Evolutionary conservation across 2,329 filamentous ascomycete species (phyloP).

Genomic region (Cladophialophora exuberans): DNA sequence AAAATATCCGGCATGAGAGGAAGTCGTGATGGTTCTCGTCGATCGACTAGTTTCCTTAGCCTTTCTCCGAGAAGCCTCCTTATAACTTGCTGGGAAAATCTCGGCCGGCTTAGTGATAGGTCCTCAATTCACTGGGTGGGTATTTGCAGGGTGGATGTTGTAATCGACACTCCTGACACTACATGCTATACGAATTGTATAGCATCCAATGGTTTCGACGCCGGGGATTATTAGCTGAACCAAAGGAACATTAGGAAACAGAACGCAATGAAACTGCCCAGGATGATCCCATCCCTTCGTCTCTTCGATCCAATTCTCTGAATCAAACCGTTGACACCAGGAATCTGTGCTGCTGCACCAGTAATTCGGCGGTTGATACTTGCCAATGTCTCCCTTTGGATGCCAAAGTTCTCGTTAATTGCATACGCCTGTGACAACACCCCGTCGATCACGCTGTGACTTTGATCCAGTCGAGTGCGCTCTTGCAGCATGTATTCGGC

Average conservation of each 20-base stretch:
- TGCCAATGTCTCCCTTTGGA: constrained; percentile 84
- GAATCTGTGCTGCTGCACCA: constrained; percentile 84
- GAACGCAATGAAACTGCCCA: constrained; percentile 87
- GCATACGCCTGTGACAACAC: constrained; percentile 96
- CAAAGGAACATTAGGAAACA: constrained; percentile 85
- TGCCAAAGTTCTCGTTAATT: constrained; percentile 85
- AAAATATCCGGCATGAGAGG: too few relatives aligned
- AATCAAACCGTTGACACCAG: constrained; percentile 90
- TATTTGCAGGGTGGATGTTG: too few relatives aligned
- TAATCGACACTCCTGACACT: too few relatives aligned
- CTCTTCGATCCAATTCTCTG: constrained; percentile 92
- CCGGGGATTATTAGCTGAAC: constrained; percentile 18
- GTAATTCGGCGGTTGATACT: constrained; percentile 92
- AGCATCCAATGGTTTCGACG: too few relatives aligned
- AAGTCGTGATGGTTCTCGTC: too few relatives aligned
- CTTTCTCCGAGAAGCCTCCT: too few relatives aligned
- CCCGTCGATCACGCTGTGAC: constrained; percentile 83
- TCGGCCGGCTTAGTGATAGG: too few relatives aligned
- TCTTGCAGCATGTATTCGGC: constrained; percentile 98
- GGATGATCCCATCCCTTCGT: constrained; percentile 89
- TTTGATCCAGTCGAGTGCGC: constrained; percentile 81
- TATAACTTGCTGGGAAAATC: too few relatives aligned
- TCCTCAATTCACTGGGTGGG: too few relatives aligned
- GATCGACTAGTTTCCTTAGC: too few relatives aligned
- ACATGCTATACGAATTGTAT: too few relatives aligned